Evolutionary conservation across 805 yeast species (phyloP).

Genomic region (Saccharomycopsis olivae): DNA sequence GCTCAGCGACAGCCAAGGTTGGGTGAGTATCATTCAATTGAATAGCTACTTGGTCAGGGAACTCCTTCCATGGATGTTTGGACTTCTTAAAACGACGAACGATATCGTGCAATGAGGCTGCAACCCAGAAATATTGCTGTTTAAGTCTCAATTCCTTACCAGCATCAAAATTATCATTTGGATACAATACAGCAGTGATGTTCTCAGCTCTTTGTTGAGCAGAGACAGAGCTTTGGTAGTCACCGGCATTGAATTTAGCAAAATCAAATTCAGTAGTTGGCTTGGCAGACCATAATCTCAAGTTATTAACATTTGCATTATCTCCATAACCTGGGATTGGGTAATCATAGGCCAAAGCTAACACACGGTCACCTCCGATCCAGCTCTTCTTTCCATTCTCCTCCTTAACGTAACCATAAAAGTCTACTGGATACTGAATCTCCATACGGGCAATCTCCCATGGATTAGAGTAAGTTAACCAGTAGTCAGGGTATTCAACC

Average conservation of each 20-base stretch:
- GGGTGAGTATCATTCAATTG: conserved; percentile 96
- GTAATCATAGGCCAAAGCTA: conserved; percentile 84
- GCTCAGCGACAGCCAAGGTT: conserved; percentile 80
- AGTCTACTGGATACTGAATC: conserved; percentile 81
- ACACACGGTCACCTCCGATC: conserved; percentile 82
- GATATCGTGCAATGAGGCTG: conserved; percentile 87
- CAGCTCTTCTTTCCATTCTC: conserved; percentile 49
- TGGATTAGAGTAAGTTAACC: conserved; percentile 83
- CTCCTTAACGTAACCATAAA: conserved; percentile 71
- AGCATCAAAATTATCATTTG: conserved; percentile 83
- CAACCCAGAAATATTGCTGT: conserved; percentile 96
- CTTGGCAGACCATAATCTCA: conserved; percentile 82
- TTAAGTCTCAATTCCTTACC: conserved; percentile 89
- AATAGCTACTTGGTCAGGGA: conserved; percentile 80
- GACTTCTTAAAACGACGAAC: conserved; percentile 81
- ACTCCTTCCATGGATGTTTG: conserved; percentile 66
- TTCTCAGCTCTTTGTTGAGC: conserved; percentile 86
- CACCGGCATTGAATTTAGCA: conserved; percentile 84
- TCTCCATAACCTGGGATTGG: conserved; percentile 90
- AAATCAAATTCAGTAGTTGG: conserved; percentile 91
- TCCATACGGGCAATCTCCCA: conserved; percentile 89
- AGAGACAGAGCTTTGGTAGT: conserved; percentile 72
- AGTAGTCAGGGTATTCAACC: conserved; percentile 89
- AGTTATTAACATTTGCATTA: conserved; percentile 62
- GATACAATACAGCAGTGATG: conserved; percentile 85